Base-by-base conservation (phyloP, 768 basidiomycete species). In the Leccinum fibrillosum region DNA sequence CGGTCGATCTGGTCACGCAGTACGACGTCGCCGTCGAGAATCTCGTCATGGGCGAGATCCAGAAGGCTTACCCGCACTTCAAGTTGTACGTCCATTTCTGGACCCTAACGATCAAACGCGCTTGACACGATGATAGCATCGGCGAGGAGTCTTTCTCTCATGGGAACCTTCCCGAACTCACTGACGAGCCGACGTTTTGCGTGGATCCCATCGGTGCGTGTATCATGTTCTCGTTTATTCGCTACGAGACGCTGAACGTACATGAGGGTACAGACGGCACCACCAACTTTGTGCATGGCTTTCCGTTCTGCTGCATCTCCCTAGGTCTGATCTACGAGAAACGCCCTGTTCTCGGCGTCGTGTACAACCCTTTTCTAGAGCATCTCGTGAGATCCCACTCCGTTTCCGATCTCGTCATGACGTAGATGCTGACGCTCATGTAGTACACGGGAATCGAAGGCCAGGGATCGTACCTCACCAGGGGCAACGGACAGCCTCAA, bases 1-100 rank as follows among this genome's bases (percentile, higher is more conserved):
- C 93, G 3, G 93, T 94, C 21, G 95, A 97, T 75, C 78, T 98
- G 32, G 95, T 98, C 25, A 98, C 95, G 0, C 90, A 95, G 74
- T 97, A 92, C 66, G 95, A 98, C 72, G 88, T 94, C 37, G 84
- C 81, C 48, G 95, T 97, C 11, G 95, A 97, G 73, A 86, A 90
- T 59, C 76, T 94, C 49, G 91, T 97, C 52, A 86, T 85, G 74
- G 68, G 77, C 28, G 82, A 86, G 68, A 82, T 96, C 54, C 76
- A 77, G 30, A 72, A 74, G 25, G 78, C 76, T 52, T 95, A 90
- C 71, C 92, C 94, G 0, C 62, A 73, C 2, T 95, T 92, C 73
- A 77, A 86, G 62, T 96, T 97, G 94, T 94, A 69, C 70, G 91
- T 80, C 26, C 3, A 37, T 0, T 56, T 28, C 56, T 26, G 21